A percentile compares a stretch with the other conserved stretches of the same genome.
phyloP scores from a whole-genome alignment of 2,329 filamentous ascomycete genomes.

The Penicillium hesseltinei region DNA sequence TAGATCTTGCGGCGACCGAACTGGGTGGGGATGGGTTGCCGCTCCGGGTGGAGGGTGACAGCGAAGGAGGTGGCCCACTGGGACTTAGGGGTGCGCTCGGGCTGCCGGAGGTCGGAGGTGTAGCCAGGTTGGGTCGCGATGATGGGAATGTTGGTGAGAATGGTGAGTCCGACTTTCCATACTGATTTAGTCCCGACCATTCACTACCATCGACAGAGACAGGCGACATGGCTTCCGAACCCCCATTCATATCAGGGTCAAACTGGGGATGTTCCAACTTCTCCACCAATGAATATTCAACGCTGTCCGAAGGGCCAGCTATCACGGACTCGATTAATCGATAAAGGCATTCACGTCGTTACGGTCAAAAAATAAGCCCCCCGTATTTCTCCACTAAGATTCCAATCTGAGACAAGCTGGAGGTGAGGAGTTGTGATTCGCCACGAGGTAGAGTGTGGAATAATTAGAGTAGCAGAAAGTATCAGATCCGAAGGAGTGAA shows the following conservation, averaged over 20 bases:
- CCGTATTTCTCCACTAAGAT: constrained; percentile 11
- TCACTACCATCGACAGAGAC: constrained; percentile 79
- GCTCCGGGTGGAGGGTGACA: constrained; percentile 23
- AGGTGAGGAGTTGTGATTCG: constrained; percentile 1
- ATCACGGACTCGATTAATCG: neutral
- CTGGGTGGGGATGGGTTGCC: constrained; percentile 77
- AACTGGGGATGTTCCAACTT: constrained; percentile 9
- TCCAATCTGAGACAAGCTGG: constrained; percentile 17
- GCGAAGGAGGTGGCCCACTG: constrained; percentile 45
- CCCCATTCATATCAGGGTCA: constrained; percentile 61
- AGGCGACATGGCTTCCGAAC: constrained; percentile 75
- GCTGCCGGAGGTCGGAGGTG: constrained; percentile 65
- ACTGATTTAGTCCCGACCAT: constrained; percentile 70
- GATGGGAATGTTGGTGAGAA: constrained; percentile 49
- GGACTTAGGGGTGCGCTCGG: constrained; percentile 58
- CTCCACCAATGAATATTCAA: constrained; percentile 4
- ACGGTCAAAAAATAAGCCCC: neutral
- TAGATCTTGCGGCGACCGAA: constrained; percentile 73
- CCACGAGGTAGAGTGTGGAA: neutral
- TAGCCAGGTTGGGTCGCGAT: constrained; percentile 54
- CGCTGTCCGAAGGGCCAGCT: neutral
- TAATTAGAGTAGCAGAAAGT: neutral
- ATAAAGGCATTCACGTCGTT: constrained; percentile 6
- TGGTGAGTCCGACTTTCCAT: constrained; percentile 50
- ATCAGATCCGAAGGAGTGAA: constrained; percentile 31